Conservation (phyloP, 2,329 filamentous ascomycete genomes). For the Aspergillus sp. region DNA sequence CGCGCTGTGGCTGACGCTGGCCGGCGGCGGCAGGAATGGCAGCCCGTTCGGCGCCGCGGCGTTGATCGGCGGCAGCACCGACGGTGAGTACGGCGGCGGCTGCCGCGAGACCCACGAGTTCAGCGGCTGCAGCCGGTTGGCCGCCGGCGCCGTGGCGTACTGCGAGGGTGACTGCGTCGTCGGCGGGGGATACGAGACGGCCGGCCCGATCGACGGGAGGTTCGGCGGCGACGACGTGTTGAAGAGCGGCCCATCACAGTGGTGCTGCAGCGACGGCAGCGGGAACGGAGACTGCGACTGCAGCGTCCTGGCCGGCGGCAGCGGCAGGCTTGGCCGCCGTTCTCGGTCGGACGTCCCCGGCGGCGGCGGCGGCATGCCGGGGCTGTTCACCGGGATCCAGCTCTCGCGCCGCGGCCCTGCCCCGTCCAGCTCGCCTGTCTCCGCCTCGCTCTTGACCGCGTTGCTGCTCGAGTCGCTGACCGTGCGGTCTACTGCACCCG, state of each 20-base stretch:
- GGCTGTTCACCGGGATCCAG: conserved; percentile 33
- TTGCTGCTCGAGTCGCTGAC: conserved; percentile 33
- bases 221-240: conserved; percentile 23
- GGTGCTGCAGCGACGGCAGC: conserved; percentile 27
- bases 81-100: conserved; percentile 24
- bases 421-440: conserved; percentile 23
- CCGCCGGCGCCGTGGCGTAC: conserved; percentile 17
- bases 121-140: conserved; percentile 30
- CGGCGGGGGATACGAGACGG: conserved; percentile 11
- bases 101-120: conserved; percentile 30
- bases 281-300: conserved; percentile 27
- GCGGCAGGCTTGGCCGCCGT: conserved; percentile 29
- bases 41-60: conserved; percentile 21
- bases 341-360: conserved; percentile 27
- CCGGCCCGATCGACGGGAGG: conserved; percentile 21
- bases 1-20: conserved; percentile 20
- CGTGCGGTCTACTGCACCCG: conserved; percentile 14
- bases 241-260: conserved; percentile 21
- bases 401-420: conserved; percentile 29
- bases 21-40: conserved; percentile 28
- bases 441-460: conserved; percentile 31
- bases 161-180: conserved; percentile 17
- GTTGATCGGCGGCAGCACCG: conserved; percentile 30
- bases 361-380: conserved; percentile 21
- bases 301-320: conserved; percentile 24